These are phyloP conservation scores for Yamadazyma friedrichii DNA, from an alignment of 1,139 yeast species.

Conservation along the genomic window DNA sequence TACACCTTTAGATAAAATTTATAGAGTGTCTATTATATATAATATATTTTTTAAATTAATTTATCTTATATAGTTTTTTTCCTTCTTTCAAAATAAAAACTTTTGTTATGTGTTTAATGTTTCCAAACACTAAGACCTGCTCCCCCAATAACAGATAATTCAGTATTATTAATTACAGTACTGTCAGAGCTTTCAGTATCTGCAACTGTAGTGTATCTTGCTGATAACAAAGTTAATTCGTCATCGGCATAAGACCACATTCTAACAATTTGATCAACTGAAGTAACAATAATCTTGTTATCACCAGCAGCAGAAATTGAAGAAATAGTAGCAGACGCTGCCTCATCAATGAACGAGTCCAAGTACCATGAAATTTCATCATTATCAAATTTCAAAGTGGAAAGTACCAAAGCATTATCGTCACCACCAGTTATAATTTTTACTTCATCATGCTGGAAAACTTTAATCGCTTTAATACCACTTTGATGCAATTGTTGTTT, in stretches of 20 bases:
- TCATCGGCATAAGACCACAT: constrained; percentile 51
- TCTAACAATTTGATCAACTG: constrained; percentile 79
- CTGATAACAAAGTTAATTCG: constrained; percentile 35
- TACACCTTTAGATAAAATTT: constrained; percentile 28
- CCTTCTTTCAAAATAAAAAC: background rate
- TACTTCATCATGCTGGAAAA: constrained; percentile 18
- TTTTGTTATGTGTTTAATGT: constrained; percentile 2
- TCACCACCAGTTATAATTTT: constrained; percentile 80
- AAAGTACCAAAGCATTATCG: constrained; percentile 70
- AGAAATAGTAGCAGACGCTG: constrained; percentile 88
- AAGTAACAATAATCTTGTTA: constrained; percentile 41
- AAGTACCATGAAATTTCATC: constrained; percentile 20
- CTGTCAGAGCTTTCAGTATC: constrained; percentile 78
- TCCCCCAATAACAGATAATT: constrained; percentile 59
- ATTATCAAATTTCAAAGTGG: constrained; percentile 28
- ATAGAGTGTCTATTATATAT: constrained; percentile 1
- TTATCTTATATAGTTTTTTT: background rate
- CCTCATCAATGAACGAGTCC: constrained; percentile 42
- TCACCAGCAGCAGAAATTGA: constrained; percentile 42
- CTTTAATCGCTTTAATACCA: constrained; percentile 61
- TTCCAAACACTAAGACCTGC: constrained; percentile 66
- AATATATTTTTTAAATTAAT: constrained; percentile 1
- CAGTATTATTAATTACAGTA: constrained; percentile 20
- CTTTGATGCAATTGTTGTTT: constrained; percentile 74
- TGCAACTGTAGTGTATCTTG: constrained; percentile 75